Evolutionary conservation across 352 stramenopile species (phyloP).

Genomic region (Globisporangium abappressorium): DNA sequence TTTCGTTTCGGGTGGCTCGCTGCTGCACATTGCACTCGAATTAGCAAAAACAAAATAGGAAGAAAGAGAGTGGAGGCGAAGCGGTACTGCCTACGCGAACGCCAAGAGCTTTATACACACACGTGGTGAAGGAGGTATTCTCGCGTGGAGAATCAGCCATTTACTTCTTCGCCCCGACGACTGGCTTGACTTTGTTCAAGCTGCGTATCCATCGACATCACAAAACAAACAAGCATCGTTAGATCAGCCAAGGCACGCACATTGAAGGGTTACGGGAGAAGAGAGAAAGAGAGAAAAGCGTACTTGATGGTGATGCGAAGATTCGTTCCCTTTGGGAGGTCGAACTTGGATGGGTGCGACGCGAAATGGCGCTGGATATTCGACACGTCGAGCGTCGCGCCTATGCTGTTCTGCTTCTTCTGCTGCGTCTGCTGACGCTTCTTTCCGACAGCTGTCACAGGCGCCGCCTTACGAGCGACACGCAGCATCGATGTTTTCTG

Average conservation of each 20-base stretch:
- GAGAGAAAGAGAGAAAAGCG: conserved; percentile 12
- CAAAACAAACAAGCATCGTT: neutral
- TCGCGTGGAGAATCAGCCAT: neutral
- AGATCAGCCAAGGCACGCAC: neutral
- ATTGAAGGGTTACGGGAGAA: neutral
- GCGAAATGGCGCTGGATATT: conserved; percentile 80
- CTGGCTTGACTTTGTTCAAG: conserved; percentile 69
- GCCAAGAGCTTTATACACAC: neutral
- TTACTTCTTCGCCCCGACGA: conserved; percentile 66
- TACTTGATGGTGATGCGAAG: conserved; percentile 83
- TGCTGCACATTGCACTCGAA: conserved; percentile 6
- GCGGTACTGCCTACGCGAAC: conserved; percentile 5
- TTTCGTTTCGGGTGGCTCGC: conserved; percentile 1
- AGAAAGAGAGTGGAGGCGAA: neutral
- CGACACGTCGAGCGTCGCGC: conserved; percentile 55
- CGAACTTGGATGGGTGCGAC: conserved; percentile 77
- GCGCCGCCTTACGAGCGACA: conserved; percentile 25
- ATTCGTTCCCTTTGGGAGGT: conserved; percentile 75
- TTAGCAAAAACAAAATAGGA: neutral
- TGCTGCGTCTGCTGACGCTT: conserved; percentile 20
- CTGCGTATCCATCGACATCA: conserved; percentile 20
- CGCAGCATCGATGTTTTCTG: conserved; percentile 43
- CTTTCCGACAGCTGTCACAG: conserved; percentile 8
- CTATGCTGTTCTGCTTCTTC: conserved; percentile 22
- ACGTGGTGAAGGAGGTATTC: neutral